These are phyloP conservation scores for Aspergillus cavernicola DNA, from an alignment of 495 filamentous ascomycete species.

Conservation along the genomic window DNA sequence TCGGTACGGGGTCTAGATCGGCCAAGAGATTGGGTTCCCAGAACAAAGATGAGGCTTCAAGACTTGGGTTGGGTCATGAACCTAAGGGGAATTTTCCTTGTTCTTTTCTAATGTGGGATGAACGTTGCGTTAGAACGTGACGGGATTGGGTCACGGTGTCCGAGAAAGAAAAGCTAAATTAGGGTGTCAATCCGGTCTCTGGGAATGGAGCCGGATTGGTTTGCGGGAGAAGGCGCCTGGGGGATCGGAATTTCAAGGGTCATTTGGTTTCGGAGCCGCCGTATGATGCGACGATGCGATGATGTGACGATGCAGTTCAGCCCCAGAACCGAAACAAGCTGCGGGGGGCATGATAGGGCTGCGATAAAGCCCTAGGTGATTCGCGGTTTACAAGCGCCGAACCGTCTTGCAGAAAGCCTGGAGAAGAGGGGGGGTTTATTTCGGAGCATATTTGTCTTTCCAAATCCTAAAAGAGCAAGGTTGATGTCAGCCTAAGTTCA, in stretches of 20 bases:
- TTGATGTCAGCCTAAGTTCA: constrained; percentile 20
- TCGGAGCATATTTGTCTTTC: constrained; percentile 90
- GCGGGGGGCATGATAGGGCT: constrained; percentile 1
- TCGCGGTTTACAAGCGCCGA: not conserved
- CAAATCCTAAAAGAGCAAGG: constrained; percentile 67
- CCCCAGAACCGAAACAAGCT: constrained; percentile 8
- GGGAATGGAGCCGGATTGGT: not conserved
- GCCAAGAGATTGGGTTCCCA: constrained; percentile 14
- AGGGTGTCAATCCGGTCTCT: not conserved
- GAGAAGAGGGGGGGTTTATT: constrained; percentile 35
- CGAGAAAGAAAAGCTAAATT: not conserved
- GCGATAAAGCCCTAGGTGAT: not conserved
- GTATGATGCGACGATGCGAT: constrained; percentile 5
- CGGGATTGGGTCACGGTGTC: not conserved
- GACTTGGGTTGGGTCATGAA: constrained; percentile 12
- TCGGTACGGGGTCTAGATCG: constrained; percentile 4
- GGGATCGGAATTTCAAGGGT: not conserved
- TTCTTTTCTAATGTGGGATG: not conserved
- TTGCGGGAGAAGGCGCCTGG: not conserved
- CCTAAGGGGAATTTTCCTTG: not conserved
- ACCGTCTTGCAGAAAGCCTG: constrained; percentile 2
- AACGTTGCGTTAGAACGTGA: not conserved
- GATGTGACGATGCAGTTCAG: constrained; percentile 11
- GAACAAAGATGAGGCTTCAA: constrained; percentile 14
- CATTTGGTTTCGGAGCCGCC: constrained; percentile 13